Conservation (phyloP, 169 alveolate species). For the Cryptosporidium viatorum region DNA sequence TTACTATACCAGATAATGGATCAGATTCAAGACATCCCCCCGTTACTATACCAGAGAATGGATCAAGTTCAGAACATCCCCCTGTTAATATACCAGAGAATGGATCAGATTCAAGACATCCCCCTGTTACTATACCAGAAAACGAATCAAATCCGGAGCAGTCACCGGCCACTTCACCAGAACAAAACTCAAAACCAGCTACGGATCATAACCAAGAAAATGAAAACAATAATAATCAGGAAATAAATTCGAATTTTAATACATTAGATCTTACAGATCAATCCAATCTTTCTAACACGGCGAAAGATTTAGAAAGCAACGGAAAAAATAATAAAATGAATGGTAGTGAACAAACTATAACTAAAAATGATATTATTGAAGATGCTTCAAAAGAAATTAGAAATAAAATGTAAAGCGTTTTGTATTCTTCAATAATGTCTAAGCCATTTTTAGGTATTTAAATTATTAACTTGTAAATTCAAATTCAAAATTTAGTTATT, state of each 20-base stretch:
- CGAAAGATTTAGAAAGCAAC: background rate
- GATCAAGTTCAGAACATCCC: background rate
- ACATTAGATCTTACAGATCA: background rate
- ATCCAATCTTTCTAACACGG: background rate
- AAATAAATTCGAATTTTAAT: background rate
- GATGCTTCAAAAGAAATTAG: slow-evolving; percentile 13
- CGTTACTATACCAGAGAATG: background rate
- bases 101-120: background rate
- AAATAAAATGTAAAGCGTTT: background rate
- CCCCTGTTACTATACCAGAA: background rate
- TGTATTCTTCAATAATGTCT: background rate
- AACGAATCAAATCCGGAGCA: background rate
- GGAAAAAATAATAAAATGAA: background rate
- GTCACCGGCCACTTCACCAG: background rate
- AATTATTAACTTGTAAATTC: background rate
- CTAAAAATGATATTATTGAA: background rate
- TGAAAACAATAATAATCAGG: background rate
- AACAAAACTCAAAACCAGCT: too few species aligned
- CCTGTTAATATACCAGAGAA: background rate
- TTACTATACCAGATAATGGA: too few species aligned
- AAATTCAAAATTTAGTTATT: too few species aligned
- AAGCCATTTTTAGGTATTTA: background rate
- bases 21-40: too few species aligned
- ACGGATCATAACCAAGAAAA: background rate
- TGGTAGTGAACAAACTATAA: background rate